phyloP scores from a whole-genome alignment of 176 grass and related monocot genomes.

The Rhynchospora breviuscula region DNA sequence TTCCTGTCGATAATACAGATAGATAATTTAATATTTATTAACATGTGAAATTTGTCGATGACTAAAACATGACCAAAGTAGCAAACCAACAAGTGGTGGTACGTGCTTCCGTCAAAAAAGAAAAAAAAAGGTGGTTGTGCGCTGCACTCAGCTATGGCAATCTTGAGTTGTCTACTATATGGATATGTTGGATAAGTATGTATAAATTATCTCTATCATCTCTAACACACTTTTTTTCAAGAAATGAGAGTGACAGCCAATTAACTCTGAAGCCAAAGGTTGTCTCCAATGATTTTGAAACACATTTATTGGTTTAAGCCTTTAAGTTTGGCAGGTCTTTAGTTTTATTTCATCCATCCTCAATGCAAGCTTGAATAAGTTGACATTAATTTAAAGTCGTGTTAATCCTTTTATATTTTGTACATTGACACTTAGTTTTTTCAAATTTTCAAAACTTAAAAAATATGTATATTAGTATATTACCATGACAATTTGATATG shows the following conservation, averaged over 20 bases:
- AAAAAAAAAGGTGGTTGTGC: background rate
- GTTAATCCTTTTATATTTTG: background rate
- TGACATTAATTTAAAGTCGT: background rate
- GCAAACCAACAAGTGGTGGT: background rate
- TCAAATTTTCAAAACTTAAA: background rate
- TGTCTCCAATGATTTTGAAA: background rate
- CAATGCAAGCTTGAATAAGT: background rate
- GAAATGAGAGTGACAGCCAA: slow-evolving; percentile 8
- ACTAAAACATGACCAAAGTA: background rate
- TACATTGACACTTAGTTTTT: background rate
- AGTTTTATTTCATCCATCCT: background rate
- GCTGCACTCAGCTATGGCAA: background rate
- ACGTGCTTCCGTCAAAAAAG: background rate
- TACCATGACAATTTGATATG: background rate
- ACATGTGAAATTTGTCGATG: background rate
- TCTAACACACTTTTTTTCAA: background rate
- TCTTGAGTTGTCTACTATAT: background rate
- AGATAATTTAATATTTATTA: background rate
- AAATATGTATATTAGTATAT: no score
- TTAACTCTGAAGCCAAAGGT: background rate
- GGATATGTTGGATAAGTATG: background rate
- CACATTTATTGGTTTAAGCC: no score
- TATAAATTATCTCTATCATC: background rate
- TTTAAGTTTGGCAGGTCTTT: background rate
- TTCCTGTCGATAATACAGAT: background rate